Conservation (phyloP, 495 filamentous ascomycete species). For the Podospora didyma region DNA sequence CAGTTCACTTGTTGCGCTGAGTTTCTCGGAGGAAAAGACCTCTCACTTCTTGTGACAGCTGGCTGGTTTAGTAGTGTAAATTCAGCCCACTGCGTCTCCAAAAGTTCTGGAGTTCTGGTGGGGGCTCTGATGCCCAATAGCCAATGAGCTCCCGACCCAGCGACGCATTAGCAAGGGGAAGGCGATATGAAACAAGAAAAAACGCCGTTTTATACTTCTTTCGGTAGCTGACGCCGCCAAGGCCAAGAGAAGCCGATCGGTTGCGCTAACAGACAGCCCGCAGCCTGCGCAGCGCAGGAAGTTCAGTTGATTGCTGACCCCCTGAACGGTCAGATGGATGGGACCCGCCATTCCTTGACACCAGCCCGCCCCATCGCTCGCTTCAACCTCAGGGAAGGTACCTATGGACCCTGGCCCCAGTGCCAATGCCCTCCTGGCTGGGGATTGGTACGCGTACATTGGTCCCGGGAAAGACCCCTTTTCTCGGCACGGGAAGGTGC, state of each 20-base stretch:
- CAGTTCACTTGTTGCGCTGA: too few relatives aligned
- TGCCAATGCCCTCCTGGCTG: too few relatives aligned
- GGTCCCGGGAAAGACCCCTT: too few relatives aligned
- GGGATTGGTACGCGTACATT: too few relatives aligned
- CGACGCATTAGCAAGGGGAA: neutral
- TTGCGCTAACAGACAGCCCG: neutral
- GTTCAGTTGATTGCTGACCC: neutral
- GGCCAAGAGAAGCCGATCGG: neutral
- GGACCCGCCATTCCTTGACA: too few relatives aligned
- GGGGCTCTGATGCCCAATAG: neutral
- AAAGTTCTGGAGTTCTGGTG: neutral
- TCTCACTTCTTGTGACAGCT: too few relatives aligned
- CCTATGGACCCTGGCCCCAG: too few relatives aligned
- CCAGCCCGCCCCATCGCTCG: too few relatives aligned
- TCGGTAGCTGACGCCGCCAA: slow-evolving; percentile 7
- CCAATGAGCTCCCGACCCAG: neutral
- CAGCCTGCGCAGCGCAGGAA: neutral
- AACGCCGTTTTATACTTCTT: neutral
- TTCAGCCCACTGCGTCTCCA: neutral
- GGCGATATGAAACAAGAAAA: slow-evolving; percentile 7
- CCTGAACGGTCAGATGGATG: too few relatives aligned
- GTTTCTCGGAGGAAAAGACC: too few relatives aligned
- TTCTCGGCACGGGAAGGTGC: too few relatives aligned
- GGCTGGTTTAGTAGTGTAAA: neutral
- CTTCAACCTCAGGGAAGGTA: too few relatives aligned